Evolutionary conservation across 495 filamentous ascomycete genomes (phyloP).

Genomic region (Aspergillus diversus): DNA sequence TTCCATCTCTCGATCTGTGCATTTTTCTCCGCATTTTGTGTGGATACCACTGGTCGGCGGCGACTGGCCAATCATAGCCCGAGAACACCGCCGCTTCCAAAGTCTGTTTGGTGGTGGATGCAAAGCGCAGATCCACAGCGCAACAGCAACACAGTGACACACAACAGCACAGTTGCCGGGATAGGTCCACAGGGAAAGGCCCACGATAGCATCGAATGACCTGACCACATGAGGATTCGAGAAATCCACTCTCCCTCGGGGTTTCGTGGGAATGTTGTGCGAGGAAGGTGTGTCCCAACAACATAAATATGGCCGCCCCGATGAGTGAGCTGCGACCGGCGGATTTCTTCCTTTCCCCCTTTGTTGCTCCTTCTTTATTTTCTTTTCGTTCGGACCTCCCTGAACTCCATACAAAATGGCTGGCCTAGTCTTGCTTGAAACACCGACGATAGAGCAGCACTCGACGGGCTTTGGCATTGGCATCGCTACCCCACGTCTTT

Average conservation of each 20-base stretch:
- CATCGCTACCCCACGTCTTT: conserved; percentile 33
- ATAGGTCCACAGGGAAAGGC: not conserved
- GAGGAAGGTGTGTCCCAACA: not conserved
- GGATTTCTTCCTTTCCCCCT: too few relatives aligned
- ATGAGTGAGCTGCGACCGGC: not conserved
- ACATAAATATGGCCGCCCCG: not conserved
- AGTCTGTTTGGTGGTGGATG: not conserved
- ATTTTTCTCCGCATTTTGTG: not conserved
- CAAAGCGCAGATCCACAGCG: not conserved
- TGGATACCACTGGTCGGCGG: conserved; percentile 2
- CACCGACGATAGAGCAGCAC: conserved; percentile 37
- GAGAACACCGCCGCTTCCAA: not conserved
- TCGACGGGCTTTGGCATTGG: conserved; percentile 35
- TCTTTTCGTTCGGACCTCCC: not conserved
- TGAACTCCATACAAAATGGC: conserved; percentile 11
- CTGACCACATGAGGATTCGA: not conserved
- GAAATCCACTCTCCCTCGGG: not conserved
- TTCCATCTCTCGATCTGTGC: too few relatives aligned
- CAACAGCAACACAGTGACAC: too few relatives aligned
- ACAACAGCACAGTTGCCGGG: not conserved
- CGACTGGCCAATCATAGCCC: conserved; percentile 1
- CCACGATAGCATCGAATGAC: not conserved
- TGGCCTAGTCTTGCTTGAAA: conserved; percentile 16
- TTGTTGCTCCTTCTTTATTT: not conserved
- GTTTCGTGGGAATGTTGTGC: conserved; percentile 7